Conservation (phyloP, 78 protist species). For the Dictyostelium discoideum region dicty_2.7 NC_007088.5:5754001-5754500, state of each 20-base stretch:
- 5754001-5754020: not conserved
- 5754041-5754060: not conserved
- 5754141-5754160: too few species aligned
- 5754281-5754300: conserved; percentile 27
- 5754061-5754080: not conserved
- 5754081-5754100: not conserved
- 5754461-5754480: conserved; percentile 59
- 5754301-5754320: conserved; percentile 70
- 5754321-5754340: conserved; percentile 32
- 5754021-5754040: too few species aligned
- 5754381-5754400: conserved; percentile 17
- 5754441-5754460: conserved; percentile 40
- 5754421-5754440: conserved; percentile 23
- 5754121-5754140: not conserved
- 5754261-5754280: conserved; percentile 20
- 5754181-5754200: not conserved
- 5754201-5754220: not conserved
- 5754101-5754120: not conserved
- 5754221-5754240: conserved; percentile 29
- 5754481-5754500: conserved; percentile 42
- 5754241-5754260: conserved; percentile 47
- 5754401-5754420: conserved; percentile 11
- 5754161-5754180: too few species aligned
- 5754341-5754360: conserved; percentile 56
- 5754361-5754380: conserved; percentile 55